Percentiles rank a stretch among this genome's conserved stretches.
Conservation (phyloP, 2,329 filamentous ascomycete genomes). For the Waltergamsia citrina region DNA sequence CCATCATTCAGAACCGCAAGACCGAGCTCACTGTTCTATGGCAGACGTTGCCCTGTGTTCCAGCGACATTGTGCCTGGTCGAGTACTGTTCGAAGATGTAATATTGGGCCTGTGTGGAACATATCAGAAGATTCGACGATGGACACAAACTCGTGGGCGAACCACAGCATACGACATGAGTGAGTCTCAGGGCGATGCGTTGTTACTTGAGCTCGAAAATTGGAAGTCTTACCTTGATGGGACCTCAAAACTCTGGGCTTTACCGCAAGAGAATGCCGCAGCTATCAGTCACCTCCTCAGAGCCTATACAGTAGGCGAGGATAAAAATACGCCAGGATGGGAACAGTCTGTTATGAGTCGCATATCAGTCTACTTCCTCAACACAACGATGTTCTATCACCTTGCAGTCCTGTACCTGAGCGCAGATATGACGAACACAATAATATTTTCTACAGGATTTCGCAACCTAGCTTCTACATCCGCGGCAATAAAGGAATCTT, state of each 20-base stretch:
- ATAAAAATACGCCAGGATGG: constrained; percentile 12
- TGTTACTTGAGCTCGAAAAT: constrained; percentile 15
- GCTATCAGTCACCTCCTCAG: constrained; percentile 9
- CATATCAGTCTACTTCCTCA: constrained; percentile 18
- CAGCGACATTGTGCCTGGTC: constrained; percentile 13
- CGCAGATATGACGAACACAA: constrained; percentile 20
- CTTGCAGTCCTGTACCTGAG: constrained; percentile 24
- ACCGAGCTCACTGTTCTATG: constrained; percentile 17
- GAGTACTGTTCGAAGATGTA: constrained; percentile 22
- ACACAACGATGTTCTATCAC: constrained; percentile 23
- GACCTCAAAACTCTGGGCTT: constrained; percentile 9
- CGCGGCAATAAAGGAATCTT: too few species aligned
- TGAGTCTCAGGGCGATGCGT: not conserved
- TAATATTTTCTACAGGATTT: too few species aligned
- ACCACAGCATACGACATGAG: constrained; percentile 7
- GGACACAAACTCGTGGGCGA: constrained; percentile 13
- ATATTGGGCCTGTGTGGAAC: constrained; percentile 20
- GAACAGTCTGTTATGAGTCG: constrained; percentile 13
- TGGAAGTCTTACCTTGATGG: constrained; percentile 15
- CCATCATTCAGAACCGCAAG: constrained; percentile 18
- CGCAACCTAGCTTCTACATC: too few species aligned
- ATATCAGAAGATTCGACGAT: constrained; percentile 19
- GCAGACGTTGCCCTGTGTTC: constrained; percentile 17
- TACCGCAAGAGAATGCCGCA: not conserved
- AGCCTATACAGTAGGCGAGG: constrained; percentile 18